Percentiles rank a stretch among this genome's conserved stretches.
Conservation (phyloP, 257 asterid species). For the Voacanga thouarsii region DNA sequence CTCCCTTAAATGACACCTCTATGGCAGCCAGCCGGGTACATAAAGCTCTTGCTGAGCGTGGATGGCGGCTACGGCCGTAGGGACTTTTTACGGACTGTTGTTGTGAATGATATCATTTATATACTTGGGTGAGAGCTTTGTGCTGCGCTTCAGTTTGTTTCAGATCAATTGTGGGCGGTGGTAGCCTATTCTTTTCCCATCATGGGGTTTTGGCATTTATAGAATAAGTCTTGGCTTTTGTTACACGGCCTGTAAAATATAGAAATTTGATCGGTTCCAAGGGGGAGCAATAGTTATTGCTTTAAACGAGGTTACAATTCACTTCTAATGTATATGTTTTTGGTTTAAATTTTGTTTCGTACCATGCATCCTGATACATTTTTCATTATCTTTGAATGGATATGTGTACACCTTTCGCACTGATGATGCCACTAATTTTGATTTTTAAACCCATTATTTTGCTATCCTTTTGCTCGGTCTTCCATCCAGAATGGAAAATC, state of each 20-base stretch:
- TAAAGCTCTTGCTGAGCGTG: conserved; percentile 77
- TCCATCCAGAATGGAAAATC: neutral
- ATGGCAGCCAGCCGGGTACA: conserved; percentile 79
- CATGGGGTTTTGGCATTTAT: conserved; percentile 33
- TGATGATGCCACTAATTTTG: neutral
- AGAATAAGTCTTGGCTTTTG: conserved; percentile 30
- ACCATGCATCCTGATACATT: neutral
- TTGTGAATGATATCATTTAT: conserved; percentile 3
- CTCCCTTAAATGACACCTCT: conserved; percentile 84
- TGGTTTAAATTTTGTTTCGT: neutral
- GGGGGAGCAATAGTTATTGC: neutral
- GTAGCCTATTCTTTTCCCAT: conserved; percentile 32
- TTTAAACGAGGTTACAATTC: neutral
- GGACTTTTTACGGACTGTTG: conserved; percentile 11
- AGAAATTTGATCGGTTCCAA: neutral
- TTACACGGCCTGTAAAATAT: conserved; percentile 32
- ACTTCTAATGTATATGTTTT: neutral
- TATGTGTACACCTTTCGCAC: too few relatives aligned
- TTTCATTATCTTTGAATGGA: too few relatives aligned
- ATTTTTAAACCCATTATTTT: neutral
- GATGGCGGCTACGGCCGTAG: conserved; percentile 78
- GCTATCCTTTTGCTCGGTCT: neutral
- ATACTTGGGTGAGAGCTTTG: conserved; percentile 4
- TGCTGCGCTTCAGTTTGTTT: neutral
- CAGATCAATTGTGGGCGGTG: conserved; percentile 16